Evolutionary conservation across 1,284 basidiomycete genomes (phyloP).

Genomic region (Ustilago crameri): DNA sequence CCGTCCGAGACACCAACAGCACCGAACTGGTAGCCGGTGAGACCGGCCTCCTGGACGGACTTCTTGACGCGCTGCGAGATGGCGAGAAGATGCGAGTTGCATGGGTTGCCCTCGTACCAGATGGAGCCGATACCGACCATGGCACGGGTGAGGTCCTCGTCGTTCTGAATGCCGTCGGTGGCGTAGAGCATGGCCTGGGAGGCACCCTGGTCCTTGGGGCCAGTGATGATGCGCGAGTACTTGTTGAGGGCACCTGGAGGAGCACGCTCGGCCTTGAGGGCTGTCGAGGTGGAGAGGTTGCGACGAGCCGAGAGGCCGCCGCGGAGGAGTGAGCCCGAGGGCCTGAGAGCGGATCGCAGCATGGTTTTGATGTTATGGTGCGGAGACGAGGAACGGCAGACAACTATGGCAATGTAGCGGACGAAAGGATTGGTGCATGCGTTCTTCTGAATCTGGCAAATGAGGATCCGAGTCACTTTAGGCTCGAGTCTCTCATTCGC

Average conservation of each 20-base stretch:
- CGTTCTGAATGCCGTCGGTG: slow-evolving; percentile 61
- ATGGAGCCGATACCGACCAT: slow-evolving; percentile 67
- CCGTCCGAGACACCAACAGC: slow-evolving; percentile 67
- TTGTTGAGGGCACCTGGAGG: slow-evolving; percentile 62
- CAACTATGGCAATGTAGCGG: not conserved
- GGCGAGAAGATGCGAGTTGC: slow-evolving; percentile 66
- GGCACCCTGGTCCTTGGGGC: slow-evolving; percentile 67
- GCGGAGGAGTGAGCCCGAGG: slow-evolving; percentile 26
- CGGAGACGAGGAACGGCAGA: not conserved
- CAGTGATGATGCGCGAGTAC: slow-evolving; percentile 62
- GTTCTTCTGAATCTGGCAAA: slow-evolving; percentile 6
- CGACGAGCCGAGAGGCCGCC: slow-evolving; percentile 22
- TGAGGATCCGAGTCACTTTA: slow-evolving; percentile 29
- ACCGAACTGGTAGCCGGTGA: slow-evolving; percentile 67
- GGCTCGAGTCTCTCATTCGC: no score
- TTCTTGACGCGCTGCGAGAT: slow-evolving; percentile 63
- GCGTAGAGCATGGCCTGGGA: slow-evolving; percentile 68
- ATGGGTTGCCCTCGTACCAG: slow-evolving; percentile 68
- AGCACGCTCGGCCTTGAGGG: slow-evolving; percentile 37
- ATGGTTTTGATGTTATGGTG: slow-evolving; percentile 6
- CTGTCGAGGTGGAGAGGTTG: slow-evolving; percentile 28
- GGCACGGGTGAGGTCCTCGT: slow-evolving; percentile 64
- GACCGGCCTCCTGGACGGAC: slow-evolving; percentile 59
- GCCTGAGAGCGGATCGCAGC: slow-evolving; percentile 33
- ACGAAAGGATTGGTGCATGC: slow-evolving; percentile 7